Conservation (phyloP, 169 alveolate species). For the Eimeria sp. region DNA sequence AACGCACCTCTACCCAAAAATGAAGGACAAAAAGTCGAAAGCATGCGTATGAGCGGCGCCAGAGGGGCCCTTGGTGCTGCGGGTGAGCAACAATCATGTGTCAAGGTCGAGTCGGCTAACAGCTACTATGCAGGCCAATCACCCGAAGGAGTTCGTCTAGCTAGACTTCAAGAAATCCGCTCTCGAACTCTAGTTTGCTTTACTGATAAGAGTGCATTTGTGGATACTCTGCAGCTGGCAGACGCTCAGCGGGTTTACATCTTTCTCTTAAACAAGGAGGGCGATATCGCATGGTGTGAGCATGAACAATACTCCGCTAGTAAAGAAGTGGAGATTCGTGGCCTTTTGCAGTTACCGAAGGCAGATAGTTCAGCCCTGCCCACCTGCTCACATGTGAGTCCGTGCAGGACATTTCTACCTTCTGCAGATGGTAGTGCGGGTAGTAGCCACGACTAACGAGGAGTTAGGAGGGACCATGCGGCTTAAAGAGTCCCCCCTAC, state of each 20-base stretch:
- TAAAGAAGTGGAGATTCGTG: conserved; percentile 66
- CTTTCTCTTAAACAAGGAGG: conserved; percentile 39
- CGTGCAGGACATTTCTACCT: not conserved
- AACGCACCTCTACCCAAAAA: not conserved
- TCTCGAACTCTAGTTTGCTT: conserved; percentile 46
- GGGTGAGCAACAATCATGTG: not conserved
- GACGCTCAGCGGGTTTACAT: conserved; percentile 81
- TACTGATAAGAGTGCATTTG: conserved; percentile 65
- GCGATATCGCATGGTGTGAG: conserved; percentile 80
- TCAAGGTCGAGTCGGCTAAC: not conserved
- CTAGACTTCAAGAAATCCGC: conserved; percentile 6
- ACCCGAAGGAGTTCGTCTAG: conserved; percentile 27
- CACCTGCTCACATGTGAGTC: not conserved
- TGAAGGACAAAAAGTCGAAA: not conserved
- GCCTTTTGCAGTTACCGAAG: conserved; percentile 55
- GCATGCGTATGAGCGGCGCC: not conserved
- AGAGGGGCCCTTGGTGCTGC: not conserved
- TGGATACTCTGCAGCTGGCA: conserved; percentile 75
- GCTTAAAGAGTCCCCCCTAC: not conserved
- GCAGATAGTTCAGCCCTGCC: not conserved
- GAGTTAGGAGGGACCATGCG: not conserved
- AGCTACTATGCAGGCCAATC: not conserved
- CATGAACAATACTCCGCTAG: conserved; percentile 69
- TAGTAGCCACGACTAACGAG: not conserved
- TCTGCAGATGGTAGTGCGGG: not conserved